phyloP scores from a whole-genome alignment of 805 yeast species.

The Kluyveromyces siamensis region DNA sequence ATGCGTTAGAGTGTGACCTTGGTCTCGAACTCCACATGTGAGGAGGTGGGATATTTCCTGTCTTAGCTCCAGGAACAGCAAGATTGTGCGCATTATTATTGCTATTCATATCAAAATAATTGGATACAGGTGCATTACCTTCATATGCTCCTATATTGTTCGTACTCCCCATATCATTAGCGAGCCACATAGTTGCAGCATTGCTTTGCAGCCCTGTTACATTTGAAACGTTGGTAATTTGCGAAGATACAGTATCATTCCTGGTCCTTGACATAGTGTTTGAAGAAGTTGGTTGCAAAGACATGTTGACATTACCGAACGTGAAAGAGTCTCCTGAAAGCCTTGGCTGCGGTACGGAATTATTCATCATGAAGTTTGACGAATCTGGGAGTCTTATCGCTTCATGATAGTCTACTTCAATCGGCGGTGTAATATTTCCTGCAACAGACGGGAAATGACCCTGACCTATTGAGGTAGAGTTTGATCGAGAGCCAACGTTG shows the following conservation, averaged over 20 bases:
- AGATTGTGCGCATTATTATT: slow-evolving; percentile 6
- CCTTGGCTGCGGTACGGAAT: slow-evolving; percentile 12
- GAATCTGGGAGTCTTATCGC: slow-evolving; percentile 22
- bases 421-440: slow-evolving; percentile 23
- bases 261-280: slow-evolving; percentile 25
- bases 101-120: slow-evolving; percentile 15
- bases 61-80: slow-evolving; percentile 14
- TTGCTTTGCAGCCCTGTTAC: slow-evolving; percentile 13
- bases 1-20: slow-evolving; percentile 26
- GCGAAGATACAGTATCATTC: slow-evolving; percentile 28
- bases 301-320: slow-evolving; percentile 4
- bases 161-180: slow-evolving; percentile 4
- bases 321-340: slow-evolving; percentile 25
- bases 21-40: slow-evolving; percentile 14
- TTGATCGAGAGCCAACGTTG: slow-evolving; percentile 10
- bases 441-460: slow-evolving; percentile 6
- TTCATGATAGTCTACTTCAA: slow-evolving; percentile 14
- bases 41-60: background rate
- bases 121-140: slow-evolving; percentile 5
- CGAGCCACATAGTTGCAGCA: slow-evolving; percentile 21
- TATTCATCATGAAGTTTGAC: slow-evolving; percentile 11
- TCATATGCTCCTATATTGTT: background rate
- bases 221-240: slow-evolving; percentile 27
- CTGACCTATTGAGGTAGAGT: slow-evolving; percentile 9
- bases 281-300: slow-evolving; percentile 9